phyloP scores from a whole-genome alignment of 768 basidiomycete genomes.

The Mycena polygramma region DNA sequence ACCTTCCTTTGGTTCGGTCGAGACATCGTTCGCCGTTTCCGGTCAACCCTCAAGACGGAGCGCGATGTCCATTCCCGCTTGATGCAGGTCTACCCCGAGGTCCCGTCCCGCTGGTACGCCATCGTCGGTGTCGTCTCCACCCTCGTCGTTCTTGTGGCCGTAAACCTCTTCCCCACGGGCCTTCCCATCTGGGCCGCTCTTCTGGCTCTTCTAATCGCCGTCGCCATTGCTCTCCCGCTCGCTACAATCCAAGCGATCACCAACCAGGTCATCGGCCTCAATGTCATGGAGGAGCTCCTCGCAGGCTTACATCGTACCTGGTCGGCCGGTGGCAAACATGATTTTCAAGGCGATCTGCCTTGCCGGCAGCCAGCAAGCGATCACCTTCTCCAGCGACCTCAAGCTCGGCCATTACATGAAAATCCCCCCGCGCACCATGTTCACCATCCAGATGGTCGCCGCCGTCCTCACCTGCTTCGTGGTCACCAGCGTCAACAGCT shows the following conservation, averaged over 20 bases:
- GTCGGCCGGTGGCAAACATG: slow-evolving; percentile 84
- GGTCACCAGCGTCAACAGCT: slow-evolving; percentile 73
- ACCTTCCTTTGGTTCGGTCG: slow-evolving; percentile 57
- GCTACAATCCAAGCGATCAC: slow-evolving; percentile 91
- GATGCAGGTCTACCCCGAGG: slow-evolving; percentile 85
- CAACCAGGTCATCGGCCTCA: slow-evolving; percentile 78
- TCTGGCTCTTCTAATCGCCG: slow-evolving; percentile 64
- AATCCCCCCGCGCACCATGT: slow-evolving; percentile 86
- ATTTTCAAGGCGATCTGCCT: slow-evolving; percentile 80
- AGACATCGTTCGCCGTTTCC: slow-evolving; percentile 70
- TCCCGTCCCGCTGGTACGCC: slow-evolving; percentile 82
- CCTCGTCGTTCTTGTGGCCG: slow-evolving; percentile 73
- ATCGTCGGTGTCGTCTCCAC: slow-evolving; percentile 66
- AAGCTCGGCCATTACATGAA: slow-evolving; percentile 95
- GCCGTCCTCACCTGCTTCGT: slow-evolving; percentile 71
- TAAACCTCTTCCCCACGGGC: slow-evolving; percentile 79
- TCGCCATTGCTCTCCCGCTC: slow-evolving; percentile 70
- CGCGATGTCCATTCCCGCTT: slow-evolving; percentile 88
- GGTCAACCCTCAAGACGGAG: slow-evolving; percentile 75
- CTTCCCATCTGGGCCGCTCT: slow-evolving; percentile 86
- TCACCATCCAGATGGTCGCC: slow-evolving; percentile 73
- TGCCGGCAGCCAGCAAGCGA: slow-evolving; percentile 71
- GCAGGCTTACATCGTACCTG: slow-evolving; percentile 86
- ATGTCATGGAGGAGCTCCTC: slow-evolving; percentile 83
- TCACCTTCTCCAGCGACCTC: slow-evolving; percentile 77